Evolutionary conservation across 2,329 filamentous ascomycete species (phyloP).

Genomic region (Dactylellina haptotyla): DNA sequence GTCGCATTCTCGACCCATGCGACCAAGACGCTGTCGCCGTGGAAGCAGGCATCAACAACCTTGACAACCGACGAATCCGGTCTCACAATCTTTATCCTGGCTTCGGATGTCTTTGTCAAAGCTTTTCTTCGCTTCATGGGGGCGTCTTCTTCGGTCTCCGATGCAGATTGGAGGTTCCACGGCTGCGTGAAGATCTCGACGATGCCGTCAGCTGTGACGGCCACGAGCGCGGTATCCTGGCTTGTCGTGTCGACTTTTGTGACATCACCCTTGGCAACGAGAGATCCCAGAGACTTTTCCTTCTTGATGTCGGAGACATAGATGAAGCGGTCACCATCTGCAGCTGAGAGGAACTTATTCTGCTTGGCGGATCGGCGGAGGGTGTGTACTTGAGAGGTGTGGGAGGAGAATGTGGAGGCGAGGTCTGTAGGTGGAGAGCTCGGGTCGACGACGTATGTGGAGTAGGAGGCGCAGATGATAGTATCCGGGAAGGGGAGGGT

Average conservation of each 20-base stretch:
- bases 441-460: conserved; percentile 64
- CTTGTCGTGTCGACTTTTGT: conserved; percentile 32
- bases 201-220: conserved; percentile 64
- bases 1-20: conserved; percentile 66
- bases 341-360: conserved; percentile 63
- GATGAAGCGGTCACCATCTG: conserved; percentile 66
- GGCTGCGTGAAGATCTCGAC: conserved; percentile 66
- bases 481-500: conserved; percentile 58
- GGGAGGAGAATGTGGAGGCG: conserved; percentile 64
- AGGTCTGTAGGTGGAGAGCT: conserved; percentile 61
- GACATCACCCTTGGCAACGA: conserved; percentile 66
- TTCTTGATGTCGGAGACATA: conserved; percentile 64
- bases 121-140: conserved; percentile 61
- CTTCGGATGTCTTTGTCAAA: conserved; percentile 63
- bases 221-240: conserved; percentile 63
- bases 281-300: conserved; percentile 63
- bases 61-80: conserved; percentile 63
- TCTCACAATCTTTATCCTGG: conserved; percentile 63
- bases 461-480: conserved; percentile 66
- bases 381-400: conserved; percentile 65
- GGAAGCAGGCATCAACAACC: conserved; percentile 63
- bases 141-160: conserved; percentile 35
- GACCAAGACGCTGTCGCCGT: conserved; percentile 64
- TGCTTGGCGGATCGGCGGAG: conserved; percentile 62
- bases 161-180: conserved; percentile 62